These are phyloP conservation scores for Mesembryanthemum crystallinum DNA, from an alignment of 148 eudicot species.

Conservation along the genomic window DNA sequence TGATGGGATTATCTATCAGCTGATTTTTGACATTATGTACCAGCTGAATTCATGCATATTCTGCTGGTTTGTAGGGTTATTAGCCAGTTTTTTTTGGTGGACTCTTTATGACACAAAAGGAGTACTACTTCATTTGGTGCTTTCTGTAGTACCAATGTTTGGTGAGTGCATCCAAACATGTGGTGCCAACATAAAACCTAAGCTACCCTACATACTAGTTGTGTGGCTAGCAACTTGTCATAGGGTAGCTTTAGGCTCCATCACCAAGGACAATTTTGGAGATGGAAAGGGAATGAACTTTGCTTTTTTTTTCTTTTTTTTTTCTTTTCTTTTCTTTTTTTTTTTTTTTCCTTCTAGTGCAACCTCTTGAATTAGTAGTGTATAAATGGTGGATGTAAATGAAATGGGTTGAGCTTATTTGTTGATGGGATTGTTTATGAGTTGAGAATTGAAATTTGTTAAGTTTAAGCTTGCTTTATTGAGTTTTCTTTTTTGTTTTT, in stretches of 20 bases:
- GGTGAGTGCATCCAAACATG: constrained; percentile 14
- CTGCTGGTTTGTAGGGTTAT: neutral
- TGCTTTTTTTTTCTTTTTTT: no score
- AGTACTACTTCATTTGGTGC: neutral
- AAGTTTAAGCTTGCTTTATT: no score
- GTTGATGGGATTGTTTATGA: no score
- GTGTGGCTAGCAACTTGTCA: neutral
- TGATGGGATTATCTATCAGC: neutral
- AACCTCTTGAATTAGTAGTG: no score
- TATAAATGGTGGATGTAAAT: neutral
- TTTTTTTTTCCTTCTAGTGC: no score
- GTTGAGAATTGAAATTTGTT: no score
- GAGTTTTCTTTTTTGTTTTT: no score
- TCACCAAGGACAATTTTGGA: neutral
- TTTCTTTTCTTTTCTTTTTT: no score
- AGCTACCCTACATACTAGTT: neutral
- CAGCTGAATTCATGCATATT: neutral
- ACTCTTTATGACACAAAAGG: neutral
- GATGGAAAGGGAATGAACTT: neutral
- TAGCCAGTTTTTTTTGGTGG: neutral
- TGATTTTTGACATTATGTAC: neutral
- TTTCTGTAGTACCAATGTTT: constrained; percentile 8
- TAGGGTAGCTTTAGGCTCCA: neutral
- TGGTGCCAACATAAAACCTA: neutral
- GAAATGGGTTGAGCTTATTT: neutral